A percentile compares a stretch with the other conserved stretches of the same genome.
phyloP scores from a whole-genome alignment of 257 asterid genomes.

The Cordia subcordata region DNA sequence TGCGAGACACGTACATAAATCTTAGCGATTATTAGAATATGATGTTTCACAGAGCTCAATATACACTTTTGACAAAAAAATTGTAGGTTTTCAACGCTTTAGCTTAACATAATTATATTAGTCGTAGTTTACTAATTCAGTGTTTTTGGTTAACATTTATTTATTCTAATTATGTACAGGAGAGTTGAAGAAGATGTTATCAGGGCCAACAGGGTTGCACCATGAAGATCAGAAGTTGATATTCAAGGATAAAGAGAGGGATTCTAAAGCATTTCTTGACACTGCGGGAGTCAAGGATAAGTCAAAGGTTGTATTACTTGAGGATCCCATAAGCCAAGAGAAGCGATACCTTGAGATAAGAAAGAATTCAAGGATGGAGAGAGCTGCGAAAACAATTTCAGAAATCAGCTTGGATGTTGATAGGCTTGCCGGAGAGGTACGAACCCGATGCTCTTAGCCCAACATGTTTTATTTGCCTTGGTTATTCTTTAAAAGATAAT shows the following conservation, averaged over 20 bases:
- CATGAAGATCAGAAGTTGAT: slow-evolving; percentile 85
- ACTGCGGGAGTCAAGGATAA: slow-evolving; percentile 69
- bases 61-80: background rate
- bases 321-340: slow-evolving; percentile 77
- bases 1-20: background rate
- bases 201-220: slow-evolving; percentile 83
- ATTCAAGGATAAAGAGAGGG: slow-evolving; percentile 76
- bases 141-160: background rate
- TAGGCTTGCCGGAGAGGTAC: slow-evolving; percentile 65
- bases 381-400: slow-evolving; percentile 53
- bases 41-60: too few relatives aligned
- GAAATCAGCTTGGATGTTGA: slow-evolving; percentile 78
- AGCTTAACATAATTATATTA: background rate
- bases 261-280: slow-evolving; percentile 71
- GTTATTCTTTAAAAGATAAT: background rate
- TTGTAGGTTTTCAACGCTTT: too few relatives aligned
- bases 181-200: slow-evolving; percentile 81
- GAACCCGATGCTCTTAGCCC: background rate
- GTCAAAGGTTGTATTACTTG: slow-evolving; percentile 66
- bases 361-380: slow-evolving; percentile 63
- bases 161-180: slow-evolving; percentile 25
- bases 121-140: too few relatives aligned
- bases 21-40: too few relatives aligned
- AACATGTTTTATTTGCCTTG: background rate
- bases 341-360: slow-evolving; percentile 65